Evolutionary conservation across 225 moss, liverwort and hornwort genomes (phyloP).

Genomic region (Physcomitrium patens): DNA sequence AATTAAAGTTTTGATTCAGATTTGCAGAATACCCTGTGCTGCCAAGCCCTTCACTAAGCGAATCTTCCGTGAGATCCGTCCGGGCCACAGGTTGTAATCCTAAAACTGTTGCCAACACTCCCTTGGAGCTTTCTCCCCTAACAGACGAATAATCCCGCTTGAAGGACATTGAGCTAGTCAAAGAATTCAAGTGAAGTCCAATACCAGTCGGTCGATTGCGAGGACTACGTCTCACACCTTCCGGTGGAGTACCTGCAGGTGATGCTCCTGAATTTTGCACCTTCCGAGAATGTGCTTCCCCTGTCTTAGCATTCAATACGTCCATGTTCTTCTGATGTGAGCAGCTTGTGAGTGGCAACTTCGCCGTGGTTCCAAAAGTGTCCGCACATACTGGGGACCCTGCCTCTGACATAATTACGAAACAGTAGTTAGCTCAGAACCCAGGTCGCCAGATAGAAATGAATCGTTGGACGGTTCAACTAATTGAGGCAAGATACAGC

Average conservation of each 20-base stretch:
- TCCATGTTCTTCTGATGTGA: conserved; percentile 50
- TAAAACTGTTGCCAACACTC: conserved; percentile 67
- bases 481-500: not conserved
- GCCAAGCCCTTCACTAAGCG: conserved; percentile 40
- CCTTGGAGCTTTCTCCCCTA: conserved; percentile 60
- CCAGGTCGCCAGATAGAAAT: not conserved
- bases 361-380: conserved; percentile 44
- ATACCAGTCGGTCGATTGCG: conserved; percentile 66
- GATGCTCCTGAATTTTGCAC: conserved; percentile 42
- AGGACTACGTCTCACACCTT: conserved; percentile 41
- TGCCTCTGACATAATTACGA: conserved; percentile 29
- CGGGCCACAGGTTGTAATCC: conserved; percentile 53
- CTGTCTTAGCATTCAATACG: conserved; percentile 26
- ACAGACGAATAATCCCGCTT: conserved; percentile 54
- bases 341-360: conserved; percentile 53
- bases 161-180: conserved; percentile 68
- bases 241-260: conserved; percentile 35
- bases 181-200: conserved; percentile 83
- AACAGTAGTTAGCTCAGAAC: conserved; percentile 13
- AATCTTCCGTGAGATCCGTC: conserved; percentile 43
- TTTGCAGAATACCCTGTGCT: conserved; percentile 47
- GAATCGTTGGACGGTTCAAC: not conserved
- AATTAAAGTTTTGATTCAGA: conserved; percentile 41
- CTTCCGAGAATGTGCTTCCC: conserved; percentile 31
- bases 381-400: conserved; percentile 44